Percentiles rank a stretch among this genome's conserved stretches.
Evolutionary conservation across 768 basidiomycete species (phyloP).

Genomic region (Tulasnella sp.): DNA sequence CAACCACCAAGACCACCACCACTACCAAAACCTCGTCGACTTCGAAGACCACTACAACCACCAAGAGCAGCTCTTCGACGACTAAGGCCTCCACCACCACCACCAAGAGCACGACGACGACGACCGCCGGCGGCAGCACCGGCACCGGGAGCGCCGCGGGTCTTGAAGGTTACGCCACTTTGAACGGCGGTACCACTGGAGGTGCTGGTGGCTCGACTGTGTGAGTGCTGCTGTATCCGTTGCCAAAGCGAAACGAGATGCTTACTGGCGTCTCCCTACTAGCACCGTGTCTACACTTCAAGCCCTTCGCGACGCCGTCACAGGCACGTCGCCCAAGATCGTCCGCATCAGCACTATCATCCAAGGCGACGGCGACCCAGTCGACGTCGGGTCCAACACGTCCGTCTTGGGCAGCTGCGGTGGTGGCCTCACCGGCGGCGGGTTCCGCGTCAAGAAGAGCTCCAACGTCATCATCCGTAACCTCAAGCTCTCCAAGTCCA

Average conservation of each 20-base stretch:
- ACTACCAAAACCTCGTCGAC: background rate
- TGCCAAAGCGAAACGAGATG: background rate
- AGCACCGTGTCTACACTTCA: slow-evolving; percentile 13
- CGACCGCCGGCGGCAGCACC: background rate
- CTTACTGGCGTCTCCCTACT: background rate
- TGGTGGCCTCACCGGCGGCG: slow-evolving; percentile 4
- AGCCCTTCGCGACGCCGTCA: slow-evolving; percentile 13
- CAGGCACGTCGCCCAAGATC: slow-evolving; percentile 13
- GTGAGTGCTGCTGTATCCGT: background rate
- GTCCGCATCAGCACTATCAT: slow-evolving; percentile 15
- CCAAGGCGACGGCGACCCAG: slow-evolving; percentile 1
- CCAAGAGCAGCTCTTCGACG: background rate
- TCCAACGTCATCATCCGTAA: slow-evolving; percentile 1
- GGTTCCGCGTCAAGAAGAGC: slow-evolving; percentile 1
- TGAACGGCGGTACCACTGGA: slow-evolving; percentile 17
- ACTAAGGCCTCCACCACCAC: background rate
- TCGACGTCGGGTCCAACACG: background rate
- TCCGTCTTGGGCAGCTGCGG: slow-evolving; percentile 2
- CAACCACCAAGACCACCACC: background rate
- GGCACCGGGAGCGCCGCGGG: background rate
- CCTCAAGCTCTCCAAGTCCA: background rate
- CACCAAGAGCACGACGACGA: background rate
- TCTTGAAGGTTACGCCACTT: slow-evolving; percentile 14
- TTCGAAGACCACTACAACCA: background rate
- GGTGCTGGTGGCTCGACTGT: slow-evolving; percentile 14